These are phyloP conservation scores for Gloeostereum incarnatum DNA, from an alignment of 768 basidiomycete genomes.

Conservation along the genomic window DNA sequence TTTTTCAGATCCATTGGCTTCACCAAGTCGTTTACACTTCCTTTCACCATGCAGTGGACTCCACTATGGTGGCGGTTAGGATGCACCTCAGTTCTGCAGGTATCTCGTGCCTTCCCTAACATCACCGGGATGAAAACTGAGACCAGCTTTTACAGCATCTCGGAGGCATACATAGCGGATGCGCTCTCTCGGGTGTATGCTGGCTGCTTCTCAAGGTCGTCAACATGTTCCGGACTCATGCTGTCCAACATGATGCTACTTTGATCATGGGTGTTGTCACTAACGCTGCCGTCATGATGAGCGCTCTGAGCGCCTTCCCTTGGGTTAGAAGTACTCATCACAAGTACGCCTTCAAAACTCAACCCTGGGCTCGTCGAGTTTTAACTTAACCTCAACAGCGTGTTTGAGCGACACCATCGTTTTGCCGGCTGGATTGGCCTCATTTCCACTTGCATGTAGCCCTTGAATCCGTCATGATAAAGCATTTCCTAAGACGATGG, in stretches of 20 bases:
- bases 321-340: slow-evolving; percentile 78
- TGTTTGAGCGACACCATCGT: slow-evolving; percentile 75
- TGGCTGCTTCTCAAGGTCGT: slow-evolving; percentile 64
- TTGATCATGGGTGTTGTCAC: slow-evolving; percentile 56
- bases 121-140: slow-evolving; percentile 2
- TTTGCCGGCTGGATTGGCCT: slow-evolving; percentile 71
- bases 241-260: slow-evolving; percentile 43
- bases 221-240: slow-evolving; percentile 39
- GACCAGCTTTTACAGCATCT: slow-evolving; percentile 42
- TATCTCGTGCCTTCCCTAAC: slow-evolving; percentile 11
- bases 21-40: background rate
- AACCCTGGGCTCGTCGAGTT: background rate
- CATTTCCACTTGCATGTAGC: slow-evolving; percentile 31
- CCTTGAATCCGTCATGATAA: background rate
- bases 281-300: slow-evolving; percentile 44
- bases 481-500: background rate
- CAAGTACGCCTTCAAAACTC: slow-evolving; percentile 39
- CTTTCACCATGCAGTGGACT: slow-evolving; percentile 41
- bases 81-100: slow-evolving; percentile 67
- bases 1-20: slow-evolving; percentile 1
- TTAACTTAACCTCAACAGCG: slow-evolving; percentile 24
- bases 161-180: slow-evolving; percentile 74
- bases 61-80: slow-evolving; percentile 64
- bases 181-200: slow-evolving; percentile 57
- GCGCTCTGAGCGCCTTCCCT: slow-evolving; percentile 59